Base-by-base conservation (phyloP, 2,329 filamentous ascomycete genomes). In the Cladosporium austrohemisphaericum region DNA sequence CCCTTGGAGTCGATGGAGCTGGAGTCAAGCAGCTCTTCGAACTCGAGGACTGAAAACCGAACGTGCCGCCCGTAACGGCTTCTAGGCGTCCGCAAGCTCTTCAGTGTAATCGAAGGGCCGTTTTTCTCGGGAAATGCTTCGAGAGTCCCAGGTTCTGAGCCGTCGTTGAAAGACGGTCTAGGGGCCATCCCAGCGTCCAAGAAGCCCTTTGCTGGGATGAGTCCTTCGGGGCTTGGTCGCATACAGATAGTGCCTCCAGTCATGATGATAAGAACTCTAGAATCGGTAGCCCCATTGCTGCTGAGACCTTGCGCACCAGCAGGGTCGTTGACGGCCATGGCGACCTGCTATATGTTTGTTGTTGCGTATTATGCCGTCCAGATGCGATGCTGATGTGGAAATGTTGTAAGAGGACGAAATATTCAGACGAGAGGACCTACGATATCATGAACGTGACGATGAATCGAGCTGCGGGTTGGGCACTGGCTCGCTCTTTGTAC, bases 221-320 rank as follows among this genome's bases (percentile, higher is more conserved):
- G 81, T 10, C 46, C 46, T 57, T 89, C 81, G 7, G 80, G 78
- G 8, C 88, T 89, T 48, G 83, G 84, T 64, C 85, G 83, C 91
- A 96, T 95, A 71, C 89, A 95, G 61, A 95, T 95, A 5, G 86
- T 90, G 36, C 86, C 86, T 52, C 79, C 90, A 10, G 91, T 95
- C 74, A 94, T 92, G 68, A 95, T 88, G 61, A 95, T 86, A 56
- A 96, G 76, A 10, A 96, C 86, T 36, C 46, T 19, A 16, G 46
- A 49, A 23, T 49, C 46, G 14, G 38, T 38, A 23, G 37, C 29
- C 51, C 87, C 46, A 43, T 49, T 40, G 37, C 23, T 40, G 37
- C 23, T 28, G 37, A 40, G 20, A 16, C 14, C 23, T 14, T 37
- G 20, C 8, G 23, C 44, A 22, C 6, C 20, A 16, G 14, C 26